phyloP scores from a whole-genome alignment of 2,329 filamentous ascomycete species.

The Cytospora paraplurivora region DNA sequence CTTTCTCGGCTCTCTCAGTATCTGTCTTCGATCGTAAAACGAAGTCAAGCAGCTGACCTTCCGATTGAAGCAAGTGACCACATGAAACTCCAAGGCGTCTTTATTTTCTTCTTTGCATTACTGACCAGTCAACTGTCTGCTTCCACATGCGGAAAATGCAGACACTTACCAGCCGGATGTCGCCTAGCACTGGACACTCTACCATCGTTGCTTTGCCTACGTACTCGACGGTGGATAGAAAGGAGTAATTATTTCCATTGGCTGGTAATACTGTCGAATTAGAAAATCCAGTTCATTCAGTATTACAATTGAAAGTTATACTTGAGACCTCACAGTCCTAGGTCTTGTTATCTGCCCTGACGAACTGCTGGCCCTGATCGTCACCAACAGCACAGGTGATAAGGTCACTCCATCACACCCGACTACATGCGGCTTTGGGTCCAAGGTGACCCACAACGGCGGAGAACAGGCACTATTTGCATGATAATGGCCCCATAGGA shows the following conservation, averaged over 20 bases:
- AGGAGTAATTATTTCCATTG: neutral
- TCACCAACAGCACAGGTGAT: conserved; percentile 13
- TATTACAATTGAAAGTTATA: conserved; percentile 3
- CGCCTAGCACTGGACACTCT: neutral
- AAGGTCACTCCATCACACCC: conserved; percentile 8
- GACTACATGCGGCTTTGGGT: conserved; percentile 5
- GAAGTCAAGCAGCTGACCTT: neutral
- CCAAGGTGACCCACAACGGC: neutral
- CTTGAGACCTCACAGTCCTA: conserved; percentile 13
- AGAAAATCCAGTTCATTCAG: conserved; percentile 4
- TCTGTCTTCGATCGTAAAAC: neutral
- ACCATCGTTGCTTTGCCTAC: neutral
- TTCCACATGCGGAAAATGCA: conserved; percentile 14
- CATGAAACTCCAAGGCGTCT: neutral
- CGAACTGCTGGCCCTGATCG: neutral
- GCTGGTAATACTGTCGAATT: neutral
- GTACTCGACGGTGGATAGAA: neutral
- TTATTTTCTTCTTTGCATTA: neutral
- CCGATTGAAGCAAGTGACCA: conserved; percentile 23
- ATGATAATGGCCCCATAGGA: conserved; percentile 6
- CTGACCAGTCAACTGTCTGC: neutral
- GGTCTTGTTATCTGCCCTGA: conserved; percentile 4
- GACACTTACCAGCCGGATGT: conserved; percentile 8
- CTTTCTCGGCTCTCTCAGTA: neutral
- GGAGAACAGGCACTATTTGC: conserved; percentile 10